Evolutionary conservation across 805 yeast species (phyloP), one percentile per base, ranked within the genome.

Genomic region (Lipomyces chichibuensis): DNA sequence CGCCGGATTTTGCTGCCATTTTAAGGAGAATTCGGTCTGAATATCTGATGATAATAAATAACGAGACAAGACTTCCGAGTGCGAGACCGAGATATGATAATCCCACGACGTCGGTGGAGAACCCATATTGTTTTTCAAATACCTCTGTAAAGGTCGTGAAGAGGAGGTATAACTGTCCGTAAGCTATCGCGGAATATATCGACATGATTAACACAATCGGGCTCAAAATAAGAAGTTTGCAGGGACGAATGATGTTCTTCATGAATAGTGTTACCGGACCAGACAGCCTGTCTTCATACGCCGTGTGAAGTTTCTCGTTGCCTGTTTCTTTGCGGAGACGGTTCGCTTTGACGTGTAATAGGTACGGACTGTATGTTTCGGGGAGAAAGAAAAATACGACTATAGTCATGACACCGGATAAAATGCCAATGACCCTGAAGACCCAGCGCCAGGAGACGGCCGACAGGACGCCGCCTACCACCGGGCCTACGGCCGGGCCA

Each of bases 321-420:
- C 88, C 89, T 0, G 89, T 84, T 43, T 61, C 69, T 53, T 71
- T 74, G n/a, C 96, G 85, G 71, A 91, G 75, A 74, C 79, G 83
- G 65, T 77, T 78, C 32, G 96, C 96, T 77, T 88, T 86, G 57
- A 74, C 82, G 74, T 87, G 88, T 69, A 91, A 80, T 62, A 91
- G 87, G 11, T 87, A 90, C 9, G 97, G 96, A 2, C 94, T 90
- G 77, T 88, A 90, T 20, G 97, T 91, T 80, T 91, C 97, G 20
- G 96, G 95, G 51, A 91, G 84, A 23, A 83, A 73, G 3, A 85
- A 46, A 11, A 65, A 55, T 25, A 72, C 61, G 29, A 68, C 35
- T 23, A 63, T n/a, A 33, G 49, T 54, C 60, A 68, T 63, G 51
- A 57, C 32, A 11, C 63, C 57, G 32, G 72, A 61, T 46, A 70